Evolutionary conservation across 106 monocot species (phyloP).

Genomic region (Apostasia shenzhenica): DNA sequence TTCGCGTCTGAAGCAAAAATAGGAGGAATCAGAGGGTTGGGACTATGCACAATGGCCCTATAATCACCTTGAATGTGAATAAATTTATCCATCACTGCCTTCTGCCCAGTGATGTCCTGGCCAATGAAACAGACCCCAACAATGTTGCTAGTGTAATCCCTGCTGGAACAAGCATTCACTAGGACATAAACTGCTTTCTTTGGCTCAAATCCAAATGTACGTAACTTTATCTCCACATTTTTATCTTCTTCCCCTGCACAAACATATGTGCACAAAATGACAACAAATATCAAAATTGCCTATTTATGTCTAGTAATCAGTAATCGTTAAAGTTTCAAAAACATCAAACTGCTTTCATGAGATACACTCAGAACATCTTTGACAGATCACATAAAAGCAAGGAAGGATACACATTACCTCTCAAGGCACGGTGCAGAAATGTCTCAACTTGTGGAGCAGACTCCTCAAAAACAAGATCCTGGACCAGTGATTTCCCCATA

Average conservation of each 20-base stretch:
- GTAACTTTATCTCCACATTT: slow-evolving; percentile 87
- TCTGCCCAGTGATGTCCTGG: slow-evolving; percentile 92
- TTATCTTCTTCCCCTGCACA: slow-evolving; percentile 90
- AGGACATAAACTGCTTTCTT: slow-evolving; percentile 65
- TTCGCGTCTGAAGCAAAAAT: slow-evolving; percentile 94
- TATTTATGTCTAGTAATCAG: not conserved
- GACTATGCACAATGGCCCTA: slow-evolving; percentile 86
- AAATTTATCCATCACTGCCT: slow-evolving; percentile 92
- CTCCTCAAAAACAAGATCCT: slow-evolving; percentile 80
- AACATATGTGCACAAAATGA: slow-evolving; percentile 1
- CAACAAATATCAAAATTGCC: not conserved
- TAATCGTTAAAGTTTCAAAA: not conserved
- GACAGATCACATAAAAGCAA: not conserved
- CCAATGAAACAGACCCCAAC: slow-evolving; percentile 94
- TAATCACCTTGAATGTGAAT: slow-evolving; percentile 93
- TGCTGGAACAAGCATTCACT: slow-evolving; percentile 93
- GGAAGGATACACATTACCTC: slow-evolving; percentile 28
- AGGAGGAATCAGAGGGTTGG: slow-evolving; percentile 80
- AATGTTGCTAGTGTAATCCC: slow-evolving; percentile 68
- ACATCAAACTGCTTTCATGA: not conserved
- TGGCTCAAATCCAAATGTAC: slow-evolving; percentile 52
- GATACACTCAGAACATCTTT: not conserved
- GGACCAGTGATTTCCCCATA: slow-evolving; percentile 82
- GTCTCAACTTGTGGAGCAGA: slow-evolving; percentile 52
- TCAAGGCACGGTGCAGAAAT: slow-evolving; percentile 58